phyloP scores from a whole-genome alignment of 306 rosid genomes.

The Rubus parviflorus region DNA sequence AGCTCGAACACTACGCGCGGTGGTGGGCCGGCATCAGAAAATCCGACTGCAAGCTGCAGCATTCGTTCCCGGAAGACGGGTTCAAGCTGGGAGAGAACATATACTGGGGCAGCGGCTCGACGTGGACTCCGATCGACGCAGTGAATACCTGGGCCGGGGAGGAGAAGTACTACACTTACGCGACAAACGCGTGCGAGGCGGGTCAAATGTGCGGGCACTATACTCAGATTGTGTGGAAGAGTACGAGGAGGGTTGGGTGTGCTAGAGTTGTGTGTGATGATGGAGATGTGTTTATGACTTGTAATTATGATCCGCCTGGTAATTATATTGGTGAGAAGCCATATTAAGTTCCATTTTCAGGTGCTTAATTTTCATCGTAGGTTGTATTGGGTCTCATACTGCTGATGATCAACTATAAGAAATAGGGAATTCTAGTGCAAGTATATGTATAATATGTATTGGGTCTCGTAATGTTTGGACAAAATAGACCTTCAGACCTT shows the following conservation, averaged over 20 bases:
- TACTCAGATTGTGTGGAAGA: conserved; percentile 85
- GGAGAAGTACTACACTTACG: conserved; percentile 68
- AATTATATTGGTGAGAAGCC: conserved; percentile 80
- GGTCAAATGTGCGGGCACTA: conserved; percentile 91
- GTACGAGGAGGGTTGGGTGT: conserved; percentile 66
- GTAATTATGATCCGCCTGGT: conserved; percentile 78
- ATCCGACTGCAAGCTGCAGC: conserved; percentile 64
- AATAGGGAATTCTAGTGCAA: no score
- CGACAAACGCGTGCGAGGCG: conserved; percentile 46
- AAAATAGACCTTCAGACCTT: no score
- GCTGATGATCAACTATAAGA: no score
- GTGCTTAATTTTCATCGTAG: no score
- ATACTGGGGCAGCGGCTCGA: conserved; percentile 76
- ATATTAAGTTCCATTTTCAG: conserved; percentile 17
- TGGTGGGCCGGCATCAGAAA: conserved; percentile 79
- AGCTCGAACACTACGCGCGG: conserved; percentile 68
- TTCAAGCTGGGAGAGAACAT: conserved; percentile 86
- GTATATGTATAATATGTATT: no score
- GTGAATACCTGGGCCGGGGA: conserved; percentile 68
- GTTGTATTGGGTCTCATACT: no score
- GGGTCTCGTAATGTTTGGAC: no score
- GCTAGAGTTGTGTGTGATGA: conserved; percentile 67
- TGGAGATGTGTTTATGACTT: conserved; percentile 86
- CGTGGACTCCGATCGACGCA: conserved; percentile 68
- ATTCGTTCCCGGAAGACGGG: conserved; percentile 70